Evolutionary conservation across 2,329 filamentous ascomycete genomes (phyloP).

Genomic region (Hyphodiscus sp.): DNA sequence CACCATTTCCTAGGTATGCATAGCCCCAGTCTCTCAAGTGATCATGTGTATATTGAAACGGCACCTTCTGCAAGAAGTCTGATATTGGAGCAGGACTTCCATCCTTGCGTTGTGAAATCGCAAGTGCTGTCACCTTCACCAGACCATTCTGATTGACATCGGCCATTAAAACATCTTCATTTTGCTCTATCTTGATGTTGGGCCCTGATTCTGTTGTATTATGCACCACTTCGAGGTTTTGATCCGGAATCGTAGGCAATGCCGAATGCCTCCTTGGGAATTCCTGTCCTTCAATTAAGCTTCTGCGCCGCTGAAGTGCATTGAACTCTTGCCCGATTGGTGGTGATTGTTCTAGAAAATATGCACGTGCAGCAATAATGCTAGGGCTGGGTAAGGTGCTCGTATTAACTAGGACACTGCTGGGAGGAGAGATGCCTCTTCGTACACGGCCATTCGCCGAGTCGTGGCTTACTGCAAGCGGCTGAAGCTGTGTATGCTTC

Average conservation of each 20-base stretch:
- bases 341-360: slow-evolving; percentile 15
- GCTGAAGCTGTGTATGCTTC: slow-evolving; percentile 12
- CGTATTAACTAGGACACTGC: neutral
- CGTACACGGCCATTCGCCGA: neutral
- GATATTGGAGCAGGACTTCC: neutral
- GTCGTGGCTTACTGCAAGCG: slow-evolving; percentile 6
- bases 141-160: slow-evolving; percentile 2
- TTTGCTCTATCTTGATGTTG: neutral
- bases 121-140: neutral
- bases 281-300: slow-evolving; percentile 11
- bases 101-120: slow-evolving; percentile 1
- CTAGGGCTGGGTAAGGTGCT: slow-evolving; percentile 20
- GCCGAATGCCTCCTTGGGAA: slow-evolving; percentile 19
- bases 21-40: slow-evolving; percentile 37
- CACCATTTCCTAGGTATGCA: slow-evolving; percentile 35
- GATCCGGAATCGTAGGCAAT: neutral
- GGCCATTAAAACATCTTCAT: neutral
- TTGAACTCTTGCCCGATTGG: slow-evolving; percentile 7
- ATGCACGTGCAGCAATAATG: slow-evolving; percentile 23
- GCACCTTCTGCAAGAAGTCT: slow-evolving; percentile 9
- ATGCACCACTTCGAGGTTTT: neutral
- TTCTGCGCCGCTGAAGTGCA: slow-evolving; percentile 12
- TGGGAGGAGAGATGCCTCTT: neutral
- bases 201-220: neutral
- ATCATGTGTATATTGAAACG: slow-evolving; percentile 27